These are phyloP conservation scores for Ajuga chamaepitys DNA, from an alignment of 257 asterid genomes.

Conservation along the genomic window DNA sequence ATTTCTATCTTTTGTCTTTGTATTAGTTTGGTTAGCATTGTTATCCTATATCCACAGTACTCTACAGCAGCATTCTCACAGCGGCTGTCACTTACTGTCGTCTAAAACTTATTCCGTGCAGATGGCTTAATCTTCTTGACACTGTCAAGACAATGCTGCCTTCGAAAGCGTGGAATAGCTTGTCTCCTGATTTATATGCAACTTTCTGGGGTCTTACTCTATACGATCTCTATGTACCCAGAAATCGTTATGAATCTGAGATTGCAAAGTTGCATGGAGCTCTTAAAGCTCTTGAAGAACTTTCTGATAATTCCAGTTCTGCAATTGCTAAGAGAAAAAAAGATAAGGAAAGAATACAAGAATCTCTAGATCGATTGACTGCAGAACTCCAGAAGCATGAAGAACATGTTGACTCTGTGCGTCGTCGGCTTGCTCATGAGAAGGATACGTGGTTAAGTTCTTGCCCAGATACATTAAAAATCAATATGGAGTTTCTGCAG, in stretches of 20 bases:
- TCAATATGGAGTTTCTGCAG: constrained; percentile 98
- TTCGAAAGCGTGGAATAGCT: constrained; percentile 96
- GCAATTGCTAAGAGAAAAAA: constrained; percentile 97
- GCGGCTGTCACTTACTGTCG: constrained; percentile 13
- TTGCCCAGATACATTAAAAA: constrained; percentile 94
- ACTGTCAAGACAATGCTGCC: constrained; percentile 91
- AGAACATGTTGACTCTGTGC: constrained; percentile 94
- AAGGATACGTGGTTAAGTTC: constrained; percentile 98
- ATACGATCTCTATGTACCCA: constrained; percentile 93
- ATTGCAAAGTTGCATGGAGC: constrained; percentile 80
- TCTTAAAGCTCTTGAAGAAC: constrained; percentile 93
- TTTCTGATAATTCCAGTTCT: constrained; percentile 93
- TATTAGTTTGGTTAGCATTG: background rate
- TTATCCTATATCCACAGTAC: constrained; percentile 2
- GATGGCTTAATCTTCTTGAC: constrained; percentile 86
- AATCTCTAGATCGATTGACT: constrained; percentile 83
- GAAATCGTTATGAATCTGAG: constrained; percentile 85
- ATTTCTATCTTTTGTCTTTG: constrained; percentile 11
- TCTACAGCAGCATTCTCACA: background rate
- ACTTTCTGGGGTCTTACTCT: constrained; percentile 99
- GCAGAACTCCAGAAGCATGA: constrained; percentile 88
- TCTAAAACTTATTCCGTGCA: constrained; percentile 30
- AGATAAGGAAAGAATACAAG: constrained; percentile 98
- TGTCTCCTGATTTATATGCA: constrained; percentile 93
- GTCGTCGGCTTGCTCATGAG: constrained; percentile 76